Base-by-base conservation (phyloP, 805 yeast species). In the Zygosaccharomyces siamensis region DNA sequence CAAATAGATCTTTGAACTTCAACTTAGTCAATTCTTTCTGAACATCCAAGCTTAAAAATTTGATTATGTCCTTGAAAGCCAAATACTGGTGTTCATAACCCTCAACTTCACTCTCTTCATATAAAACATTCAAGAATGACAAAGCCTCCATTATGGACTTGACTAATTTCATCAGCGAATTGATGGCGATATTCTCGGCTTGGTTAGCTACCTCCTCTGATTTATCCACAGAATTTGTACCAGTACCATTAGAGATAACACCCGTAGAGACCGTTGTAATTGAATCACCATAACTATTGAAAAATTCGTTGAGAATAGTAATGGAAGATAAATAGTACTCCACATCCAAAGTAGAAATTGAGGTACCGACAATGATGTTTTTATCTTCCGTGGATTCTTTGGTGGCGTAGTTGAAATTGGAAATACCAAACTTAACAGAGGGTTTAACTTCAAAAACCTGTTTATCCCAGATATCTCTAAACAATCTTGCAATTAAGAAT, bases 151-250 rank as follows among this genome's bases (percentile, higher is more conserved):
- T 87, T 67, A 89, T 81, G 5, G 88, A 81, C 47, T 78, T 80
- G 48, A 90, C 76, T 7, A 90, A 77, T 59, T 86, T 83, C 39
- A 87, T 73, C 33, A 93, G 70, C 0, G 97, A 81, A 24, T 83
- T 81, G 55, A 92, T 79, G 5, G 96, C 96, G 59, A 89, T 82
- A 59, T 88, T 89, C 64, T 93, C 99, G 1, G 96, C 96, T 67
- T 93, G 90, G 47, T 80, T 72, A 39, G 89, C 83, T 38, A 85
- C 80, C 55, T 86, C 92, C 43, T 79, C 77, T 4, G 69, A 56
- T 46, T 70, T 71, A 51, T 69, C 71, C 14, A 62, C 52, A 47
- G 55, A 57, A 38, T 54, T 52, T n/a, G 11, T 12, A 14, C 53
- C 57, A 26, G 31, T 33, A 32, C 52, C 51, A 28, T 31, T 44